Evolutionary conservation across 495 filamentous ascomycete genomes (phyloP).

Genomic region (Tuber calosporum): DNA sequence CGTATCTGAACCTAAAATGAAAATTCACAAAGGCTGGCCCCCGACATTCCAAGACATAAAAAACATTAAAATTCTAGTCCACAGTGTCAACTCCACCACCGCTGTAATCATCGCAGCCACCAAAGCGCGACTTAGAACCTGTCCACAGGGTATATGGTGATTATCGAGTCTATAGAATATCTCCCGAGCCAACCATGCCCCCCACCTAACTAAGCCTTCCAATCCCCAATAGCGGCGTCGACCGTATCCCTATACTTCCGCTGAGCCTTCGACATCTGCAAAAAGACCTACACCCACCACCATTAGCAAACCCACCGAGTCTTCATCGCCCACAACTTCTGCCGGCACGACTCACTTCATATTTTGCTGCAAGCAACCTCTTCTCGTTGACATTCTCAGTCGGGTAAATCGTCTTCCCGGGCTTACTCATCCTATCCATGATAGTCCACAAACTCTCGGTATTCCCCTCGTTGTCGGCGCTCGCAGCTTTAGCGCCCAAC

Average conservation of each 20-base stretch:
- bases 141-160: not conserved
- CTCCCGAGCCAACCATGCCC: not conserved
- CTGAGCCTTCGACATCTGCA: slow-evolving; percentile 70
- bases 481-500: slow-evolving; percentile 92
- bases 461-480: slow-evolving; percentile 62
- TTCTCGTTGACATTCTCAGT: slow-evolving; percentile 62
- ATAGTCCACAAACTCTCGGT: slow-evolving; percentile 87
- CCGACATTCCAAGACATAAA: no score
- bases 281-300: slow-evolving; percentile 50
- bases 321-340: slow-evolving; percentile 5
- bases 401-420: slow-evolving; percentile 73
- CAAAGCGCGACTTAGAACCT: not conserved
- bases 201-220: slow-evolving; percentile 30
- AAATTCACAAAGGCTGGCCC: not conserved
- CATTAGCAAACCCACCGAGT: slow-evolving; percentile 34
- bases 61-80: not conserved
- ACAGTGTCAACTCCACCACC: not conserved
- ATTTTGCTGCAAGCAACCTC: slow-evolving; percentile 75
- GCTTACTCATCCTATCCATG: slow-evolving; percentile 95
- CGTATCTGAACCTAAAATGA: not conserved
- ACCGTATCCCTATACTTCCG: slow-evolving; percentile 62
- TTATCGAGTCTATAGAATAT: not conserved
- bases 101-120: not conserved
- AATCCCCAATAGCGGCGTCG: slow-evolving; percentile 55
- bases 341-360: slow-evolving; percentile 51